Evolutionary conservation across 1,284 basidiomycete genomes (phyloP).

Genomic region (Ustilago tritici): DNA sequence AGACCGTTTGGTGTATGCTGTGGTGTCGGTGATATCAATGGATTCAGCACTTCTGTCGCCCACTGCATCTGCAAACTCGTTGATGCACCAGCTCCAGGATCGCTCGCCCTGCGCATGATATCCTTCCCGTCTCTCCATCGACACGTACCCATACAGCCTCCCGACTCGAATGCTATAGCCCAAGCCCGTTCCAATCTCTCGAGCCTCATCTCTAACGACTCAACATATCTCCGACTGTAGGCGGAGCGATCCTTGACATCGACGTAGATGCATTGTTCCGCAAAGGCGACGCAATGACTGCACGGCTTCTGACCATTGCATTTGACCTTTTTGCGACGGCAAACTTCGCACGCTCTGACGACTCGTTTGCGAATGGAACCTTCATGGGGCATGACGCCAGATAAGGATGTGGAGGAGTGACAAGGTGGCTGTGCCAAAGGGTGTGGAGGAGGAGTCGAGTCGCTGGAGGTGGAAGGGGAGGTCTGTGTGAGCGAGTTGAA

Average conservation of each 20-base stretch:
- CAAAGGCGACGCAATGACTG: constrained; percentile 48
- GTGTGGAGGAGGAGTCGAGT: constrained; percentile 6
- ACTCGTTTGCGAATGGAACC: constrained; percentile 45
- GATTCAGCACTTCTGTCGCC: not conserved
- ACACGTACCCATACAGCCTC: not conserved
- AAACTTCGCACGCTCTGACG: constrained; percentile 52
- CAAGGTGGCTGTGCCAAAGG: not conserved
- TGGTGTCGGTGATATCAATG: not conserved
- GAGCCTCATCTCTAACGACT: constrained; percentile 45
- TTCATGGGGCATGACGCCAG: constrained; percentile 8
- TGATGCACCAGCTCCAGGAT: not conserved
- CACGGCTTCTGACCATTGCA: constrained; percentile 57
- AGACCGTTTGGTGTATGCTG: not conserved
- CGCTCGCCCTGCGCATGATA: constrained; percentile 8
- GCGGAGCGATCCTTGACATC: constrained; percentile 47
- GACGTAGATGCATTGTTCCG: constrained; percentile 49
- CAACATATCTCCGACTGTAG: constrained; percentile 55
- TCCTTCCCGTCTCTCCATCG: not conserved
- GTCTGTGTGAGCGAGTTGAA: constrained; percentile 4
- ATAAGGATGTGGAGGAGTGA: not conserved
- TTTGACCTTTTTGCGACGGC: constrained; percentile 58
- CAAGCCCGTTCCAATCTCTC: constrained; percentile 30
- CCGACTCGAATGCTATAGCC: not conserved
- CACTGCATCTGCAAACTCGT: not conserved
- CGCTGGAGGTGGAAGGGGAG: constrained; percentile 15